These are phyloP conservation scores for Manihot esculenta DNA, from an alignment of 441 rosid species.

Conservation along the genomic window DNA sequence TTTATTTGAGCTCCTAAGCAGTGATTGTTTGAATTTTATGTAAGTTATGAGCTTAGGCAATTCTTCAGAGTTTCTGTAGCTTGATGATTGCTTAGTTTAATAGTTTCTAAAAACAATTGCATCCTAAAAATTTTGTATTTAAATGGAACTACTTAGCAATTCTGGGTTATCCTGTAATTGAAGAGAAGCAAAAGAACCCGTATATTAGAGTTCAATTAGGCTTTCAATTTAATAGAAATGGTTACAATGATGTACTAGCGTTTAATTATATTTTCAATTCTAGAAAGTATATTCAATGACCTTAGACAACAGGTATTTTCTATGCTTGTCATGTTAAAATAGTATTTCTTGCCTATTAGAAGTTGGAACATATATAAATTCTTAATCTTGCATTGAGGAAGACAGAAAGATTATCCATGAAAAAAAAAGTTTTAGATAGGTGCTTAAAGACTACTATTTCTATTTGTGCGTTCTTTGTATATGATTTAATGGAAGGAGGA, in stretches of 20 bases:
- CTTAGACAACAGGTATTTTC: background rate
- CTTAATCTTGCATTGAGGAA: background rate
- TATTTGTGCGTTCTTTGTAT: too few species aligned
- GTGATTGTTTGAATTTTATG: constrained; percentile 1
- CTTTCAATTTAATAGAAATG: too few species aligned
- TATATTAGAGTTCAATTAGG: background rate
- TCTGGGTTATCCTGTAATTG: background rate
- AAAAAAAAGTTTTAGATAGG: too few species aligned
- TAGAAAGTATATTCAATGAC: background rate
- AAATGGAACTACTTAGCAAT: background rate
- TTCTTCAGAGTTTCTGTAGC: background rate
- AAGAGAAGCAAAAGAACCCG: background rate
- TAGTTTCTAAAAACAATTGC: background rate
- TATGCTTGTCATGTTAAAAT: too few species aligned
- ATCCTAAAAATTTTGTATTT: background rate
- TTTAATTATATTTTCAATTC: too few species aligned
- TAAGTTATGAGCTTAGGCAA: background rate
- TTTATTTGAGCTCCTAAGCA: background rate
- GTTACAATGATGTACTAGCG: too few species aligned
- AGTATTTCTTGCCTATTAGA: background rate
- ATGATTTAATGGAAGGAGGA: background rate
- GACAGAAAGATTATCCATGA: background rate
- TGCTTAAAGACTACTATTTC: too few species aligned
- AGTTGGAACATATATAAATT: too few species aligned
- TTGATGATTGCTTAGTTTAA: background rate